Evolutionary conservation across 331 rosid genomes (phyloP), one percentile per base, ranked within the genome.

Genomic region (Rhamnella rubrinervis): DNA sequence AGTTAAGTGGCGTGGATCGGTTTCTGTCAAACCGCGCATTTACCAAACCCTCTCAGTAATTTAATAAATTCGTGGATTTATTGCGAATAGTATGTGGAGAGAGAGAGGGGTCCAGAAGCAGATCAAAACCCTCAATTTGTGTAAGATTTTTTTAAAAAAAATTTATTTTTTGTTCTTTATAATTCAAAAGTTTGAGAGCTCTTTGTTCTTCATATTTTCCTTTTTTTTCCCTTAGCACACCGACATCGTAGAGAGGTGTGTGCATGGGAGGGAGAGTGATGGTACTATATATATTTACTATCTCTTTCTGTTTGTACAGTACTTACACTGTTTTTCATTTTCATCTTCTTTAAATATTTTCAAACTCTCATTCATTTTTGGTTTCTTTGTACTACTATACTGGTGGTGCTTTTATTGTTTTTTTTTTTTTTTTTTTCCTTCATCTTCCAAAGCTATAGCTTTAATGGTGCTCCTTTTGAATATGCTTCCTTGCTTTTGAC

Each of bases 21-120:
- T 87, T 87, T 82, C 83, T 75, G 76, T 85, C 71, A 63, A 78
- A 61, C 76, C 63, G 18, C 60, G 82, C 95, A 84, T 79, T 92
- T 83, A 86, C 88, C 85, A 59, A 56, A 53, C 20, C 68, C 55
- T 86, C 75, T 16, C 20, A 53, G 25, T 18, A 85, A 75, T 61
- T 60, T 47, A 73, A 58, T 77, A 65, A 88, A 86, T 85, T 78
- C 35, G 59, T 72, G 74, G 35, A 79, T 75, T 87, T 78, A 86
- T 79, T 73, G 78, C 81, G 40, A 13, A 60, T 56, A 50, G 49
- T 44, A 10, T 44, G 49, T 31, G 14, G 23, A 49, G 15, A 55
- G 26, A 41, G 38, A 20, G 18, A 23, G 10, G 44, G 26, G n/a
- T 59, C 35, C 53, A 46, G 50, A 59, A 35, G 65, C 13, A 60